phyloP scores from a whole-genome alignment of 129 eudicot species.

The Centaurea solstitialis region DNA sequence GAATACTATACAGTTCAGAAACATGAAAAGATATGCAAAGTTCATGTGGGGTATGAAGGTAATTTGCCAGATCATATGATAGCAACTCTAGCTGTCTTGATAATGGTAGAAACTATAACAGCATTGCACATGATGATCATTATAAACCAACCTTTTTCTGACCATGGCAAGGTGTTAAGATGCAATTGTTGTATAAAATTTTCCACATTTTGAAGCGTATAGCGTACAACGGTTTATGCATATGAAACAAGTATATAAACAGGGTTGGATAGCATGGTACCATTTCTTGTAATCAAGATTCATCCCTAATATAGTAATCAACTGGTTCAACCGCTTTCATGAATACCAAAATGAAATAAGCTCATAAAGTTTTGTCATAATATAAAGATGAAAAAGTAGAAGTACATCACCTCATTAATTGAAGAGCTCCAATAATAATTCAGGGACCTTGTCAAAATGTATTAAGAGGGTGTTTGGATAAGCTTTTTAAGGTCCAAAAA shows the following conservation, averaged over 20 bases:
- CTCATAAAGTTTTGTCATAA: not conserved
- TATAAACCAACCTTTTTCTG: not conserved
- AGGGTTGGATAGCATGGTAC: not conserved
- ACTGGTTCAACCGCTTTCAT: not conserved
- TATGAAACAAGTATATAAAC: not conserved
- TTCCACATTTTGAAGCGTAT: conserved; percentile 15
- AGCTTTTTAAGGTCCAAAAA: no score
- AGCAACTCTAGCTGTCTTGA: not conserved
- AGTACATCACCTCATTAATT: not conserved
- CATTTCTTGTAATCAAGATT: conserved; percentile 4
- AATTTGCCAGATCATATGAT: conserved; percentile 16
- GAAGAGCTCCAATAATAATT: not conserved
- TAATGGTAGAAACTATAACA: not conserved
- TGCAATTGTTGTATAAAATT: conserved; percentile 2
- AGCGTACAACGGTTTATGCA: not conserved
- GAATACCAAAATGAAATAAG: conserved; percentile 1
- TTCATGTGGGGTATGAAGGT: conserved; percentile 1
- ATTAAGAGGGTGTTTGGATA: no score
- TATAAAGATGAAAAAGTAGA: not conserved
- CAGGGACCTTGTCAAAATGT: no score
- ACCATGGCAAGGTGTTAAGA: not conserved
- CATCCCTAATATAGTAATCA: not conserved
- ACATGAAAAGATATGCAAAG: not conserved
- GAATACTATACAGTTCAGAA: not conserved
- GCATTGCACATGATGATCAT: conserved; percentile 25